Base-by-base conservation (phyloP, 768 basidiomycete genomes). In the Strobilomyces dryophilus region DNA sequence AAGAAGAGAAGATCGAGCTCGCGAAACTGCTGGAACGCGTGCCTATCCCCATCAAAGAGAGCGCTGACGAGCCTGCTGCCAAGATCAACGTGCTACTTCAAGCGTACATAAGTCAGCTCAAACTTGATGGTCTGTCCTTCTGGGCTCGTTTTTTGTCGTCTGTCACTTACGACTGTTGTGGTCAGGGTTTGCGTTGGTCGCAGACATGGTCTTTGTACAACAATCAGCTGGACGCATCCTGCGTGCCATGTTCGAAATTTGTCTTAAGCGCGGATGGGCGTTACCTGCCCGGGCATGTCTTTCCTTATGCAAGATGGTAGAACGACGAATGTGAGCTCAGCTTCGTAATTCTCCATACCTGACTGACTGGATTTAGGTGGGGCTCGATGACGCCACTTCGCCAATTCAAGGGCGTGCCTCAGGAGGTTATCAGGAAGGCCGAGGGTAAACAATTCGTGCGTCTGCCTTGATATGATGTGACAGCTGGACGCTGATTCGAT, bases 371-470 rank as follows among this genome's bases (percentile, higher is more conserved):
- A 43, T 27, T 50, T 50, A 94, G 91, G 89, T 98, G 95, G 95
- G 85, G 85, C 32, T 94, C 94, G 0, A 98, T 98, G 95, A 94
- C 95, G 0, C 95, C 95, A 8, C 78, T 98, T 35, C 82, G 97
- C 35, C 97, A 99, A 67, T 98, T 98, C 79, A 92, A 87, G 68
- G 87, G 88, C 59, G 86, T 95, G 0, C 95, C 93, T 0, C 68
- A 78, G 18, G 92, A 95, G 44, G 85, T 95, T 32, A 75, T 95
- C 45, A 75, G 89, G 26, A 93, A 95, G 64, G 94, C 95, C 0
- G 95, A 98, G 70, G 87, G 91, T 15, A 98, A 98, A 68, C 95
- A 98, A 79, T 98, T 98, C 77, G 89, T 91, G 63, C 65, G 84
- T 78, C 44, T 32, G 18, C 14, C 15, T 40, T 12, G 53, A 21